phyloP scores from a whole-genome alignment of 352 stramenopile genomes.

The Pseudoperonospora humuli region DNA sequence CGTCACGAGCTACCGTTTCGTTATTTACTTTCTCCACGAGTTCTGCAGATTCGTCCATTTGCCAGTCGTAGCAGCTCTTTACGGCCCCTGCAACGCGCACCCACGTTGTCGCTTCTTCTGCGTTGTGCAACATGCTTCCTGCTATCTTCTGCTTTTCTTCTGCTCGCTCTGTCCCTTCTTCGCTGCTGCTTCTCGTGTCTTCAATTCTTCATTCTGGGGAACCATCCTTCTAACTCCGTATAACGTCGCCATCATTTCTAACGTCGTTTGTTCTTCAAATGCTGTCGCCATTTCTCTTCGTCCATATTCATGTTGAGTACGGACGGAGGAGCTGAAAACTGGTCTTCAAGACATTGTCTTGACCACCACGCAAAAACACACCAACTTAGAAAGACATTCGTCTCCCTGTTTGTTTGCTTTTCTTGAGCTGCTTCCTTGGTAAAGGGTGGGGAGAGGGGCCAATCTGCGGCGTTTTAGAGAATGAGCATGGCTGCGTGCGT shows the following conservation, averaged over 20 bases:
- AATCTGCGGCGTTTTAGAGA: constrained; percentile 62
- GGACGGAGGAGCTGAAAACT: constrained; percentile 54
- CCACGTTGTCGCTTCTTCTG: constrained; percentile 51
- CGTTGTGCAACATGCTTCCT: constrained; percentile 53
- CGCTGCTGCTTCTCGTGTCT: constrained; percentile 59
- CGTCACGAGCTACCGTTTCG: constrained; percentile 62
- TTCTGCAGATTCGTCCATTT: constrained; percentile 14
- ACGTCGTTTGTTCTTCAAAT: constrained; percentile 65
- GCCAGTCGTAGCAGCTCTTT: constrained; percentile 44
- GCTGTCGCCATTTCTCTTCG: constrained; percentile 33
- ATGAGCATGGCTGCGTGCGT: no score
- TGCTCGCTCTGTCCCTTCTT: constrained; percentile 32
- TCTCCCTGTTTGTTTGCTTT: constrained; percentile 71
- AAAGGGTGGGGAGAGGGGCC: constrained; percentile 44
- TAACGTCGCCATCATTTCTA: constrained; percentile 73
- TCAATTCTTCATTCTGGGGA: constrained; percentile 73
- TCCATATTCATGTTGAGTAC: constrained; percentile 59
- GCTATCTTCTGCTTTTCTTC: constrained; percentile 18
- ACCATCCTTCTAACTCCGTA: constrained; percentile 76
- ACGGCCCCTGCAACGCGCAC: constrained; percentile 38
- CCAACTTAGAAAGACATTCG: constrained; percentile 88
- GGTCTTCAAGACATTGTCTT: constrained; percentile 71
- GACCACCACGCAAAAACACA: constrained; percentile 58
- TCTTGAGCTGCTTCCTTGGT: constrained; percentile 60
- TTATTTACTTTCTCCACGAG: constrained; percentile 66